Conservation (phyloP, 768 basidiomycete species). For the Tephrocybe sp. region DNA sequence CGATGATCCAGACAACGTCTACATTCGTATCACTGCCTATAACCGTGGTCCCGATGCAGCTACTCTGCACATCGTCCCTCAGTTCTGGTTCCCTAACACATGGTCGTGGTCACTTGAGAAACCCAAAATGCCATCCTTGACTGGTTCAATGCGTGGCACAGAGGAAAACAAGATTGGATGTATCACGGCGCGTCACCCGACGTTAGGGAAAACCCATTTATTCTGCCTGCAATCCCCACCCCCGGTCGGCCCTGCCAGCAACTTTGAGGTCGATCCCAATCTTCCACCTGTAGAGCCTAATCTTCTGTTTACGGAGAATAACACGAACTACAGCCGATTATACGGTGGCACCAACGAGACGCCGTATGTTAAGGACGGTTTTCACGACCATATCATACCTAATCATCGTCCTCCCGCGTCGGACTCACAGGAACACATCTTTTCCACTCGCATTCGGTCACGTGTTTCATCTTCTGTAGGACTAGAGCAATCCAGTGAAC, state of each 20-base stretch:
- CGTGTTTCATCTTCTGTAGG: slow-evolving; percentile 45
- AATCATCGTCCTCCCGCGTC: slow-evolving; percentile 67
- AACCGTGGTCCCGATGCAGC: slow-evolving; percentile 96
- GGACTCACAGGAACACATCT: slow-evolving; percentile 43
- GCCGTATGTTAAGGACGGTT: slow-evolving; percentile 91
- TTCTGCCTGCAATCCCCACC: slow-evolving; percentile 93
- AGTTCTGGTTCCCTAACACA: slow-evolving; percentile 96
- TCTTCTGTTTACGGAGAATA: slow-evolving; percentile 94
- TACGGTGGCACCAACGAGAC: slow-evolving; percentile 87
- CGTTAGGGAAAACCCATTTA: slow-evolving; percentile 73
- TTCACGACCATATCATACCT: slow-evolving; percentile 96
- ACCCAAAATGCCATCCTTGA: slow-evolving; percentile 62
- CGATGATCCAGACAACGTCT: slow-evolving; percentile 82
- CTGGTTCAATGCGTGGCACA: slow-evolving; percentile 44
- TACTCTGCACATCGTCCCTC: slow-evolving; percentile 91
- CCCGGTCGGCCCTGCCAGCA: slow-evolving; percentile 73
- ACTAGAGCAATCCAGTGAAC: slow-evolving; percentile 32
- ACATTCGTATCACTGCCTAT: slow-evolving; percentile 92
- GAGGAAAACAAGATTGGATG: slow-evolving; percentile 47
- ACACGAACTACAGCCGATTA: slow-evolving; percentile 90
- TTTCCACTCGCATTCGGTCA: slow-evolving; percentile 47
- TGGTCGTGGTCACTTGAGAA: slow-evolving; percentile 90
- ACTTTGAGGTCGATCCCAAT: slow-evolving; percentile 59
- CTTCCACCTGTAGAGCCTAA: slow-evolving; percentile 76
- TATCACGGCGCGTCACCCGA: slow-evolving; percentile 71